Evolutionary conservation across 495 filamentous ascomycete genomes (phyloP).

Genomic region (Halenospora varia): DNA sequence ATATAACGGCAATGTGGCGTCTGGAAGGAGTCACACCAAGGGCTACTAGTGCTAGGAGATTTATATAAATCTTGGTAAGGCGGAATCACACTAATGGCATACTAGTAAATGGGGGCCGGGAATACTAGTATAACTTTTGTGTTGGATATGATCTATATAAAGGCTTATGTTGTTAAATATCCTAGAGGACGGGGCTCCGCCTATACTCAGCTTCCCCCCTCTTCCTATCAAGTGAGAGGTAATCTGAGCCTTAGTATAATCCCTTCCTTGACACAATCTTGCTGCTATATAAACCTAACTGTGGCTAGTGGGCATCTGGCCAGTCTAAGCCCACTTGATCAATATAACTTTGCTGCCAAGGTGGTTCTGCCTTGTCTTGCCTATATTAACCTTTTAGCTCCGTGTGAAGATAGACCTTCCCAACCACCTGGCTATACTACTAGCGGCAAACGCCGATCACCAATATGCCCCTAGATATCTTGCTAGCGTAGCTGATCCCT

Average conservation of each 20-base stretch:
- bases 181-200: neutral
- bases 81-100: neutral
- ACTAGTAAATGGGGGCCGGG: neutral
- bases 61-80: too few relatives aligned
- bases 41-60: neutral
- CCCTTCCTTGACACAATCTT: constrained; percentile 16
- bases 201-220: neutral
- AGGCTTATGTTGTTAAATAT: neutral
- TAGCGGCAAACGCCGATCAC: neutral
- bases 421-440: neutral
- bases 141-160: neutral
- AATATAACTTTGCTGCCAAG: neutral
- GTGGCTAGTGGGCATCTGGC: constrained; percentile 10
- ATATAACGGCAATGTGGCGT: neutral
- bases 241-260: constrained; percentile 17
- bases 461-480: neutral
- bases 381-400: neutral
- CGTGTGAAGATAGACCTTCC: neutral
- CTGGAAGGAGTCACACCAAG: neutral
- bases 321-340: neutral
- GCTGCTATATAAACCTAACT: constrained; percentile 14
- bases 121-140: neutral
- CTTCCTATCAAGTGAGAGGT: neutral
- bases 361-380: neutral
- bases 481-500: neutral